phyloP scores from a whole-genome alignment of 176 grass and related monocot species.

The Aegilops tauschii region DNA sequence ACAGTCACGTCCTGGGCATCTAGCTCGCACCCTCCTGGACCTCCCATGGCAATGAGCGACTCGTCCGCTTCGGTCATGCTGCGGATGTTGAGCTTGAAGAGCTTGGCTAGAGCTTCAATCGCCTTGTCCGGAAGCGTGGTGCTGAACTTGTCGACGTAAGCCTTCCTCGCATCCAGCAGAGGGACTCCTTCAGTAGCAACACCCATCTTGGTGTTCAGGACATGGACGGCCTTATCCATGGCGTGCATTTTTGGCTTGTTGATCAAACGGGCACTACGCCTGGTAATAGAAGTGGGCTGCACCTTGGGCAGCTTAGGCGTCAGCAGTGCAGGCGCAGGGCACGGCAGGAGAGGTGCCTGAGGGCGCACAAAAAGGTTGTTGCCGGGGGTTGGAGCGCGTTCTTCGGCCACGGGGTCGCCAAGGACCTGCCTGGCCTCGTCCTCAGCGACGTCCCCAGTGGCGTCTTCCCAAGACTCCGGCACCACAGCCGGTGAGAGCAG shows the following conservation, averaged over 20 bases:
- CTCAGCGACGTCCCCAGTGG: not conserved
- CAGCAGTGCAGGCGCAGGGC: not conserved
- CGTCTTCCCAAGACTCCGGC: not conserved
- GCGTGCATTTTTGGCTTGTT: not conserved
- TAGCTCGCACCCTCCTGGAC: not conserved
- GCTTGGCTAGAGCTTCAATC: not conserved
- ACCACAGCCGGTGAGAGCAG: not conserved
- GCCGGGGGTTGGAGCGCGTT: not conserved
- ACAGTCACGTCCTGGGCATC: too few relatives aligned
- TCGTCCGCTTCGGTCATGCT: too few relatives aligned
- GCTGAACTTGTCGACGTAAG: not conserved
- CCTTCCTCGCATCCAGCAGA: not conserved
- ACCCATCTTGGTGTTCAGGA: not conserved
- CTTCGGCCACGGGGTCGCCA: not conserved
- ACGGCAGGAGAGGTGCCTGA: not conserved
- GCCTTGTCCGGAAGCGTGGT: not conserved
- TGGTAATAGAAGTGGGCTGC: too few relatives aligned
- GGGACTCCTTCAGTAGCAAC: not conserved
- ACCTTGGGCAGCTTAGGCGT: not conserved
- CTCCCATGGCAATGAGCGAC: not conserved
- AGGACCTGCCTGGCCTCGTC: not conserved
- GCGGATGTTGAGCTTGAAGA: not conserved
- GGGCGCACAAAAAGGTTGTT: not conserved
- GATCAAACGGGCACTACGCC: not conserved
- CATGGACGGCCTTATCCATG: not conserved